Evolutionary conservation across 148 eudicot genomes (phyloP).

Genomic region (Dianthus caryophyllus): DNA sequence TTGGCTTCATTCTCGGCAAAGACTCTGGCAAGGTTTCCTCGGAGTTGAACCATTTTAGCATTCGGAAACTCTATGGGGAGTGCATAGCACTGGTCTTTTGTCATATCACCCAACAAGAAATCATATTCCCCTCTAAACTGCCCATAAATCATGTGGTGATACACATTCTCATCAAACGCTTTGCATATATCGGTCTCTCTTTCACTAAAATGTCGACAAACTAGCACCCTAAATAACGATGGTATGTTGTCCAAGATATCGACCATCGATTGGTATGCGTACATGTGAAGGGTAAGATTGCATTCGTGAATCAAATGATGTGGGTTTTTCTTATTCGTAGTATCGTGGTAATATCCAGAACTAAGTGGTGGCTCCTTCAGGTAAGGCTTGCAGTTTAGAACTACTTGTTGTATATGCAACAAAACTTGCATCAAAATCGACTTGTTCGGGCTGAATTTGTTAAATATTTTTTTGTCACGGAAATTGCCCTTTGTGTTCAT

Average conservation of each 20-base stretch:
- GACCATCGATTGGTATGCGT: constrained; percentile 12
- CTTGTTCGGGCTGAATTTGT: neutral
- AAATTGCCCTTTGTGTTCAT: neutral
- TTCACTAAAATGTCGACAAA: constrained; percentile 1
- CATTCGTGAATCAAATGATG: neutral
- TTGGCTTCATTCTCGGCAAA: constrained; percentile 4
- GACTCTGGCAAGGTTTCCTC: constrained; percentile 1
- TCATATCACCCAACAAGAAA: neutral
- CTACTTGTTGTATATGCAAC: neutral
- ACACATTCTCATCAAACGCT: neutral
- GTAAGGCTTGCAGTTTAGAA: neutral
- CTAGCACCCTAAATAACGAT: neutral
- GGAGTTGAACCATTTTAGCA: neutral
- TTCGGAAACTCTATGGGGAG: neutral
- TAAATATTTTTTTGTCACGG: neutral
- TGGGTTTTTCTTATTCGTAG: neutral
- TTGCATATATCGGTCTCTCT: neutral
- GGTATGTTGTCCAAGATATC: neutral
- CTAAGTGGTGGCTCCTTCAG: neutral
- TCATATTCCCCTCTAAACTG: neutral
- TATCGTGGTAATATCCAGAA: too few relatives aligned
- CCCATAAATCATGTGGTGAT: neutral
- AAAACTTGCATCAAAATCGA: constrained; percentile 3
- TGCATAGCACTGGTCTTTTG: neutral
- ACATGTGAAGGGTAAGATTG: neutral